Evolutionary conservation across 2,329 filamentous ascomycete genomes (phyloP).

Genomic region (Pseudogymnoascus pannorum): DNA sequence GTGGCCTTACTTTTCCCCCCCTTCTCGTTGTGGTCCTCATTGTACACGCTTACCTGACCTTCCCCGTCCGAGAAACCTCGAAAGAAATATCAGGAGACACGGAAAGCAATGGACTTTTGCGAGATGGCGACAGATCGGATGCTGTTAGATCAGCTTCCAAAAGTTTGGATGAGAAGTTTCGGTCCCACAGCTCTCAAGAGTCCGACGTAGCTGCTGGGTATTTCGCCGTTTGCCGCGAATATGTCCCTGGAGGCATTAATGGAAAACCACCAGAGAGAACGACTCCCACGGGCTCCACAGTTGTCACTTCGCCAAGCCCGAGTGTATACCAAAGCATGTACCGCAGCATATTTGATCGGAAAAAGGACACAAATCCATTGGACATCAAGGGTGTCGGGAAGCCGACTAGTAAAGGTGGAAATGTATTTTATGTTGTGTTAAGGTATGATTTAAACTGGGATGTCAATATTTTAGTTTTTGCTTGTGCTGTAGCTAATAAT

Average conservation of each 20-base stretch:
- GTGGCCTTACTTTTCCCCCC: slow-evolving; percentile 5
- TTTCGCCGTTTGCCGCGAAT: slow-evolving; percentile 92
- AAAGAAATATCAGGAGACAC: slow-evolving; percentile 30
- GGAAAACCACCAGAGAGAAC: slow-evolving; percentile 84
- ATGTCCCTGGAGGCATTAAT: slow-evolving; percentile 84
- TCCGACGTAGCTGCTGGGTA: slow-evolving; percentile 81
- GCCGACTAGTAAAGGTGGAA: slow-evolving; percentile 55
- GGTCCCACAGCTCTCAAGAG: slow-evolving; percentile 49
- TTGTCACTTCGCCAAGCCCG: slow-evolving; percentile 71
- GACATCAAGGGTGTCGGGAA: slow-evolving; percentile 28
- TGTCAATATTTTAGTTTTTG: slow-evolving; percentile 14
- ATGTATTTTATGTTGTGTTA: slow-evolving; percentile 88
- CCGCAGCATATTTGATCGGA: slow-evolving; percentile 86
- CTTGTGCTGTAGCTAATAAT: slow-evolving; percentile 13
- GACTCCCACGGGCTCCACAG: slow-evolving; percentile 68
- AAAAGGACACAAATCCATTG: slow-evolving; percentile 36
- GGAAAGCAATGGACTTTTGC: slow-evolving; percentile 39
- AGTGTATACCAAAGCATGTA: slow-evolving; percentile 99
- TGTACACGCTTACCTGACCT: slow-evolving; percentile 60
- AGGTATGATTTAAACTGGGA: slow-evolving; percentile 44
- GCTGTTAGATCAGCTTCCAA: slow-evolving; percentile 56
- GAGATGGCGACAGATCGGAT: slow-evolving; percentile 56
- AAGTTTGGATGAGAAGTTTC: slow-evolving; percentile 52
- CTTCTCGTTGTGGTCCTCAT: slow-evolving; percentile 35
- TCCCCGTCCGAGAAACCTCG: slow-evolving; percentile 43